Conservation (phyloP, 148 eudicot species). For the Chenopodium formosanum region DNA sequence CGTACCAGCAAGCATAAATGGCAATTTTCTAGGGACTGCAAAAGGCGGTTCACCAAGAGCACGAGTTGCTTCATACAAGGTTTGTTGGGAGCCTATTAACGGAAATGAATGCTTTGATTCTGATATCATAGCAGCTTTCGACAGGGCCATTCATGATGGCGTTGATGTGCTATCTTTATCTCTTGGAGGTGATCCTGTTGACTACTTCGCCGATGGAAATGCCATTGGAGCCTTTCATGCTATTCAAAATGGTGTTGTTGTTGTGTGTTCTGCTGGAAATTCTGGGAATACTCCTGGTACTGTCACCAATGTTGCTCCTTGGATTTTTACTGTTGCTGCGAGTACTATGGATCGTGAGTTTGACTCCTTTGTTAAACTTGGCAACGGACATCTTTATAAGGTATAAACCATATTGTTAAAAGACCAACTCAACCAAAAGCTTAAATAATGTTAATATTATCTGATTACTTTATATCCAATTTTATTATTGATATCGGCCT, state of each 20-base stretch:
- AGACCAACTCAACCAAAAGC: background rate
- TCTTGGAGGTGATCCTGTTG: slow-evolving; percentile 30
- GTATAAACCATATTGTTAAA: slow-evolving; percentile 12
- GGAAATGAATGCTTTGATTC: slow-evolving; percentile 32
- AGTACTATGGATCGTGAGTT: slow-evolving; percentile 49
- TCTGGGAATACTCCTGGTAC: slow-evolving; percentile 31
- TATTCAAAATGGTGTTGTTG: slow-evolving; percentile 36
- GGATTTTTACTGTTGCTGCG: slow-evolving; percentile 72
- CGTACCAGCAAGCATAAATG: slow-evolving; percentile 44
- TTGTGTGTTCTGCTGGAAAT: slow-evolving; percentile 61
- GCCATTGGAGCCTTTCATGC: slow-evolving; percentile 60
- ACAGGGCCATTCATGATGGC: slow-evolving; percentile 52
- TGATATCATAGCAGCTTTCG: slow-evolving; percentile 47
- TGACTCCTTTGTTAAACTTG: slow-evolving; percentile 29
- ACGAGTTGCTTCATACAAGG: slow-evolving; percentile 65
- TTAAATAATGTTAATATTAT: too few relatives aligned
- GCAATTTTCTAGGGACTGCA: slow-evolving; percentile 41
- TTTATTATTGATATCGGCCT: background rate
- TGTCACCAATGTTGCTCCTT: slow-evolving; percentile 55
- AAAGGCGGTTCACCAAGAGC: slow-evolving; percentile 71
- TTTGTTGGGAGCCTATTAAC: slow-evolving; percentile 36
- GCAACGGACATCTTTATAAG: slow-evolving; percentile 32
- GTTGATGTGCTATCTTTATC: slow-evolving; percentile 57
- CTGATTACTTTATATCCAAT: background rate
- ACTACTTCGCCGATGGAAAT: slow-evolving; percentile 30